A percentile compares a stretch with the other conserved stretches of the same genome.
phyloP scores from a whole-genome alignment of 2,329 filamentous ascomycete species.

The Talaromyces amestolkiae region DNA sequence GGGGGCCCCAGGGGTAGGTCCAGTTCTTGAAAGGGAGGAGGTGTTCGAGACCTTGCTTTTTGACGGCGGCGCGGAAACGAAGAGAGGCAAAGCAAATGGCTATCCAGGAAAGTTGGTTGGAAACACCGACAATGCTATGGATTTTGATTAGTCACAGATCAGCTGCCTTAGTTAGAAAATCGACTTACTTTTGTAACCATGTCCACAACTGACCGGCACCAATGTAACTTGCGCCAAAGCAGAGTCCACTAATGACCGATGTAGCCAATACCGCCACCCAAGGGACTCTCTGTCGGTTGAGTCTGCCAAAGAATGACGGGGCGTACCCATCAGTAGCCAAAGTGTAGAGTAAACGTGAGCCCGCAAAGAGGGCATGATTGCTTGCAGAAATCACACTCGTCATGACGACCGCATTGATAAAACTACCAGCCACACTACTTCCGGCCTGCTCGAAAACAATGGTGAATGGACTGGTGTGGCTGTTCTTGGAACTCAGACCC shows the following conservation, averaged over 20 bases:
- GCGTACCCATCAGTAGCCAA: slow-evolving; percentile 57
- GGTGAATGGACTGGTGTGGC: slow-evolving; percentile 56
- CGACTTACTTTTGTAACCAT: slow-evolving; percentile 61
- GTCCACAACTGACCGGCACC: slow-evolving; percentile 64
- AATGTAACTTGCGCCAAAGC: slow-evolving; percentile 65
- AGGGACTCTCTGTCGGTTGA: slow-evolving; percentile 53
- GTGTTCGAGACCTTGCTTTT: slow-evolving; percentile 59
- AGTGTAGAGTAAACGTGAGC: slow-evolving; percentile 57
- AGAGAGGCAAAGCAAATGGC: slow-evolving; percentile 63
- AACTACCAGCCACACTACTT: slow-evolving; percentile 53
- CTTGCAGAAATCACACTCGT: slow-evolving; percentile 59
- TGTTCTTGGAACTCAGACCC: slow-evolving; percentile 42
- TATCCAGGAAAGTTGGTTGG: slow-evolving; percentile 64
- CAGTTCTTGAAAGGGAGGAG: slow-evolving; percentile 64
- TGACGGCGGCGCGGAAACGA: slow-evolving; percentile 61
- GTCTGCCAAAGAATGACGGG: slow-evolving; percentile 52
- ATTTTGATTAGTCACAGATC: slow-evolving; percentile 9
- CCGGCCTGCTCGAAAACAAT: slow-evolving; percentile 62
- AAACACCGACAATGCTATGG: slow-evolving; percentile 60
- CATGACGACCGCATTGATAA: slow-evolving; percentile 62
- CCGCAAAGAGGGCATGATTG: slow-evolving; percentile 60
- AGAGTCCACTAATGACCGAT: slow-evolving; percentile 55
- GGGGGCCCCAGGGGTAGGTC: slow-evolving; percentile 64
- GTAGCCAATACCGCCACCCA: slow-evolving; percentile 57
- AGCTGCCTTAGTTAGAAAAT: background rate